Base-by-base conservation (phyloP, 768 basidiomycete species). In the Auriscalpium microsporum region DNA sequence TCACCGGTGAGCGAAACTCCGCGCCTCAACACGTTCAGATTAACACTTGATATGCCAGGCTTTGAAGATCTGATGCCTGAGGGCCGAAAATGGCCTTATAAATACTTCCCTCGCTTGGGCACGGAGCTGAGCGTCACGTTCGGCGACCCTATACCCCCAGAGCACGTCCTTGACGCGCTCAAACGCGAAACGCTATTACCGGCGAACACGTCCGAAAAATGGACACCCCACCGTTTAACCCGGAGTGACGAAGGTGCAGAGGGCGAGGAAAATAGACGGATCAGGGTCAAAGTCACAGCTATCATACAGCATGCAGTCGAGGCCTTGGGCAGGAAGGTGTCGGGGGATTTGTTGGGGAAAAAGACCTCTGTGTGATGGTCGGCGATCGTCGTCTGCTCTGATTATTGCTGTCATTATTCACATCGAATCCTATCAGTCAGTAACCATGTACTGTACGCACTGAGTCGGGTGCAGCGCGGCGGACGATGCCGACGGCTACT, bases 41-140 rank as follows among this genome's bases (percentile, higher is more conserved):
- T 37, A 7, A 50, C 14, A n/a, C 45, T 45, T n/a, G 14, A n/a
- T 17, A 8, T 4, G 16, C 14, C 60, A 86, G 84, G 85, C 4
- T 96, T 94, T 61, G 90, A 98, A 64, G 75, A 81, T 59, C 73
- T 96, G 16, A 94, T 98, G 93, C 90, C 91, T 45, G 93, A 92
- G 69, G 82, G 84, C 34, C 83, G 94, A 17, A 62, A 73, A 2
- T 86, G 81, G 63, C 93, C 92, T 3, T 79, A 76, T 73, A 90
- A 86, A 58, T 84, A 78, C 66, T 55, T 87, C 62, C 83, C 94
- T 42, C 75, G 81, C 57, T 67, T 76, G 35, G 76, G 89, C 58
- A 72, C 81, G 11, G 72, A 72, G 37, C 75, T 96, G 37, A 82
- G 81, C 61, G 78, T 97, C 52, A 84, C 88, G 0, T 87, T 95